These are phyloP conservation scores for Diaporthe citri DNA, from an alignment of 2,329 filamentous ascomycete species.

Conservation along the genomic window DNA sequence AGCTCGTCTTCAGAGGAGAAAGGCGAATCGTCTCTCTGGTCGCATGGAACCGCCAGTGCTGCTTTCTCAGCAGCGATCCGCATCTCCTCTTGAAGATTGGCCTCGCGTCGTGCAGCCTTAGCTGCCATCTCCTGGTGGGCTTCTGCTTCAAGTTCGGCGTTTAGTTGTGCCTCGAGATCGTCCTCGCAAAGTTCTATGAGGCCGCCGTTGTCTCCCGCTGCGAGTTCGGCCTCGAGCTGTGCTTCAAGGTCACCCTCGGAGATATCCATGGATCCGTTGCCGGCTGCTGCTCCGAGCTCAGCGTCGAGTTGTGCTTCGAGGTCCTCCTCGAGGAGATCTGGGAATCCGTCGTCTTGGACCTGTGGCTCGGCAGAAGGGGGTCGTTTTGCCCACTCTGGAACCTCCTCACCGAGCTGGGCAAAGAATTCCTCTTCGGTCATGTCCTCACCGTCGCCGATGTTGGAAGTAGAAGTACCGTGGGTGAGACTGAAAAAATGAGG, in stretches of 20 bases:
- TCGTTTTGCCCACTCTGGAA: background rate
- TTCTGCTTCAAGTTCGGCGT: slow-evolving; percentile 8
- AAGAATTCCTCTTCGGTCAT: slow-evolving; percentile 22
- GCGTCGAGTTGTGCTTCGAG: background rate
- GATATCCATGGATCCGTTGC: background rate
- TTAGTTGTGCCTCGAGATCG: background rate
- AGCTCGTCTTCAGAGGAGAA: background rate
- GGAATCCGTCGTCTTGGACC: background rate
- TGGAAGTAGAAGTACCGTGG: background rate
- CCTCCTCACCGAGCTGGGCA: background rate
- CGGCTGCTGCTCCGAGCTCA: background rate
- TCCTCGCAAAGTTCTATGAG: background rate
- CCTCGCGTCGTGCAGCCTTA: background rate
- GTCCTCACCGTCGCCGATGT: background rate
- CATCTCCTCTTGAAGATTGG: background rate
- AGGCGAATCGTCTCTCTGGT: background rate
- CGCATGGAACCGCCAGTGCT: background rate
- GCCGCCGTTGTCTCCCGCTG: too few species aligned
- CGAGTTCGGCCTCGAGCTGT: background rate
- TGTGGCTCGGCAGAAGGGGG: background rate
- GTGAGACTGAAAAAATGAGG: background rate
- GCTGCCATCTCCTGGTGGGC: background rate
- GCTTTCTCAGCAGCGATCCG: background rate
- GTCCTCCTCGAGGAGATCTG: background rate
- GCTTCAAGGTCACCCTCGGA: background rate